phyloP scores from a whole-genome alignment of 83 land plant species.

The Picea engelmannii region DNA sequence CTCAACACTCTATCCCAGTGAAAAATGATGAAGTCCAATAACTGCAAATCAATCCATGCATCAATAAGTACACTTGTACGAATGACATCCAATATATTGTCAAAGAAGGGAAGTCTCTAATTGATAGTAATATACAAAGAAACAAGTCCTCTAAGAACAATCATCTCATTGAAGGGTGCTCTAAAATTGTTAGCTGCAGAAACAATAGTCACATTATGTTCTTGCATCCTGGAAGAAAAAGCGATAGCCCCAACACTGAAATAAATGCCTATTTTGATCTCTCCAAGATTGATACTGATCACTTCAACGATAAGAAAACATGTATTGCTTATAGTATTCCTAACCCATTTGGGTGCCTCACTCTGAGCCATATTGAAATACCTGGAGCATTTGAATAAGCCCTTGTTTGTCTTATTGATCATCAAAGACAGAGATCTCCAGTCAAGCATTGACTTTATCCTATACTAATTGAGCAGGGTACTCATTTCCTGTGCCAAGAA shows the following conservation, averaged over 20 bases:
- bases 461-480: too few species aligned
- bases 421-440: constrained; percentile 17
- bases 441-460: too few species aligned
- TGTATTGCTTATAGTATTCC: constrained; percentile 36
- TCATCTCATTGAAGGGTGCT: constrained; percentile 88
- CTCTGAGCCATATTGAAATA: constrained; percentile 77
- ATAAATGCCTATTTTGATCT: constrained; percentile 85
- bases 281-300: constrained; percentile 74
- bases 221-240: constrained; percentile 93
- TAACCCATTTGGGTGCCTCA: constrained; percentile 75
- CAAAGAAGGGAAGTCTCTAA: constrained; percentile 87
- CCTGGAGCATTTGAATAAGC: constrained; percentile 67
- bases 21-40: constrained; percentile 80
- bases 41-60: constrained; percentile 84
- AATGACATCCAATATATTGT: constrained; percentile 83
- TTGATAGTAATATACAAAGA: constrained; percentile 67
- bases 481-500: too few species aligned
- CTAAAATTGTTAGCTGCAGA: constrained; percentile 79
- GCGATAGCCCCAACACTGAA: constrained; percentile 76
- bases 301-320: constrained; percentile 72
- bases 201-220: constrained; percentile 74
- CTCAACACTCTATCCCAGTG: constrained; percentile 89
- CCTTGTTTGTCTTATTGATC: constrained; percentile 52
- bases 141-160: constrained; percentile 76
- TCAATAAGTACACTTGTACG: constrained; percentile 77